Evolutionary conservation across 371 early-diverging fungal genomes (phyloP).

Genomic region (Syncephalis plumigaleata): DNA sequence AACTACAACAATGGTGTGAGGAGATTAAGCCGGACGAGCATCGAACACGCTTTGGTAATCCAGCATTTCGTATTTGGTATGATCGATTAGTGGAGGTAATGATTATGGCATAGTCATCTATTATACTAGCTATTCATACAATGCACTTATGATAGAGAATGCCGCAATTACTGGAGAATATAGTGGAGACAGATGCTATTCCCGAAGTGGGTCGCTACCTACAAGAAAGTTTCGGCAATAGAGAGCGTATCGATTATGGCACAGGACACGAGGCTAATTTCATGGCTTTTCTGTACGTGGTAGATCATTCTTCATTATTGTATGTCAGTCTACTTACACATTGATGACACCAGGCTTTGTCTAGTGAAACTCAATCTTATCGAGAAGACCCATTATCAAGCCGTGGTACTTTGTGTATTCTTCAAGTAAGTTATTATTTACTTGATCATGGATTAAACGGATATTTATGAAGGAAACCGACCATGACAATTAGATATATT

Average conservation of each 20-base stretch:
- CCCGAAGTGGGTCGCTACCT: slow-evolving; percentile 70
- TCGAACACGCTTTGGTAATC: slow-evolving; percentile 81
- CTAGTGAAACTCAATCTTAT: slow-evolving; percentile 56
- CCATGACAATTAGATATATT: slow-evolving; percentile 45
- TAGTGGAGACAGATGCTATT: slow-evolving; percentile 27
- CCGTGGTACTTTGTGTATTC: slow-evolving; percentile 70
- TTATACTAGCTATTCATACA: too few relatives aligned
- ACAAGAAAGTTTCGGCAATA: slow-evolving; percentile 83
- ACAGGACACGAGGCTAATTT: slow-evolving; percentile 99
- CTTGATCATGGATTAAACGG: neutral
- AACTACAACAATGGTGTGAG: slow-evolving; percentile 33
- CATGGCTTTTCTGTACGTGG: slow-evolving; percentile 66
- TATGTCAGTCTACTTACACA: neutral
- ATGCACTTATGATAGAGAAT: slow-evolving; percentile 7
- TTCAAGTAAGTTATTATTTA: slow-evolving; percentile 23
- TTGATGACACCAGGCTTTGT: slow-evolving; percentile 31
- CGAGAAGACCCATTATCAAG: slow-evolving; percentile 37
- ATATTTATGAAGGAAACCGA: slow-evolving; percentile 2
- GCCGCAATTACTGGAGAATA: slow-evolving; percentile 13
- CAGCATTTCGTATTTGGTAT: slow-evolving; percentile 70
- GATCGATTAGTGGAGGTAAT: slow-evolving; percentile 39
- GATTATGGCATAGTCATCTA: neutral
- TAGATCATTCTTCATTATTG: neutral
- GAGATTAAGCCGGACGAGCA: slow-evolving; percentile 62
- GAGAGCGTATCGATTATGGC: slow-evolving; percentile 97